These are phyloP conservation scores for Plenodomus biglobosus DNA, from an alignment of 2,329 filamentous ascomycete genomes.

Conservation along the genomic window DNA sequence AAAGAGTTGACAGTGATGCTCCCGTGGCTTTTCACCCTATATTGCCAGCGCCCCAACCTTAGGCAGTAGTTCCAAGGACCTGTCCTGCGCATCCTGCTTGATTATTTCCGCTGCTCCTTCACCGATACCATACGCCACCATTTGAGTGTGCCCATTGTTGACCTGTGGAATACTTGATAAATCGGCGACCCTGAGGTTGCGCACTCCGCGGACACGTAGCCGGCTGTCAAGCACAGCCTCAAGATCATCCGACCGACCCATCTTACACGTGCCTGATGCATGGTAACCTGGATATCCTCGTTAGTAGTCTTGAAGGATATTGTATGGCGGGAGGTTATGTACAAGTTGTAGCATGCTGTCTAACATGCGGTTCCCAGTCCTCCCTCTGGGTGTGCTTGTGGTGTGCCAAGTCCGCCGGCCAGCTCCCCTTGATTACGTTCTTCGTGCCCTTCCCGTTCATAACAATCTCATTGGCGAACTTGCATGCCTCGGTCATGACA, in stretches of 20 bases:
- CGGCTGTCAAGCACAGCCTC: constrained; percentile 44
- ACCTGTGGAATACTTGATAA: constrained; percentile 27
- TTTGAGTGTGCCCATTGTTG: constrained; percentile 41
- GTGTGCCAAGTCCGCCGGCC: constrained; percentile 57
- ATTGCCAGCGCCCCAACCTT: constrained; percentile 1
- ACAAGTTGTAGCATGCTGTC: constrained; percentile 63
- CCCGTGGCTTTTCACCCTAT: neutral
- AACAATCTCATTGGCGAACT: constrained; percentile 62
- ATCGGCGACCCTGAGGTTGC: constrained; percentile 32
- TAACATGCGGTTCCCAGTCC: constrained; percentile 61
- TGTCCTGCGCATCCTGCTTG: constrained; percentile 22
- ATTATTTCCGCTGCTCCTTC: constrained; percentile 39
- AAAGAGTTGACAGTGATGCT: too few relatives aligned
- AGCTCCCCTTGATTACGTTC: constrained; percentile 61
- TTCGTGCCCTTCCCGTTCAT: constrained; percentile 60
- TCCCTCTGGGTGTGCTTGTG: constrained; percentile 57
- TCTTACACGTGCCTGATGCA: constrained; percentile 62
- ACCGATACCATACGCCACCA: constrained; percentile 41
- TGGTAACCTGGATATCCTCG: constrained; percentile 43
- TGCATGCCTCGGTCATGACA: constrained; percentile 61
- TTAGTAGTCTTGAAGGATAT: neutral
- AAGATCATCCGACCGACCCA: constrained; percentile 45
- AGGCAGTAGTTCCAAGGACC: constrained; percentile 10
- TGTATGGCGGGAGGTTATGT: constrained; percentile 21
- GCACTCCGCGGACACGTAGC: constrained; percentile 31